Evolutionary conservation across 768 basidiomycete genomes (phyloP).

Genomic region (Strobilomyces echinocephalus): DNA sequence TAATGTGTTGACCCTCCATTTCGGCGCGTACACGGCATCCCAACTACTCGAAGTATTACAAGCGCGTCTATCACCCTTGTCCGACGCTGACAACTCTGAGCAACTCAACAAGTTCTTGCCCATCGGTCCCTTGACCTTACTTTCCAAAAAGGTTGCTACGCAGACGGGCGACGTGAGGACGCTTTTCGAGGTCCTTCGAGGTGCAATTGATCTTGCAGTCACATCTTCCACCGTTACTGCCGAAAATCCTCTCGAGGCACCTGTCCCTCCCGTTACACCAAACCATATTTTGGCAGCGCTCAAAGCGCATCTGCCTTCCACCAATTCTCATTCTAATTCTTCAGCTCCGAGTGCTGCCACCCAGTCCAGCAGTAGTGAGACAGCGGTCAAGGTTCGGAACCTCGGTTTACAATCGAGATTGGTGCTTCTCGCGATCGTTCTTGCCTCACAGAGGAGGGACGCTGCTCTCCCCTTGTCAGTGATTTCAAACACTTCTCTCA

Average conservation of each 20-base stretch:
- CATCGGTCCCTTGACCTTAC: constrained; percentile 55
- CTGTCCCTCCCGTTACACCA: constrained; percentile 51
- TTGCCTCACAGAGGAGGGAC: constrained; percentile 60
- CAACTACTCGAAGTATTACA: constrained; percentile 69
- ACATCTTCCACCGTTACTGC: constrained; percentile 18
- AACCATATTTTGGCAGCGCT: constrained; percentile 68
- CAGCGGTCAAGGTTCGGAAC: constrained; percentile 57
- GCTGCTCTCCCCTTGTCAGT: constrained; percentile 49
- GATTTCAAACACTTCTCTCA: constrained; percentile 29
- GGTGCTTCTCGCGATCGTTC: constrained; percentile 56
- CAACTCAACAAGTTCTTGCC: constrained; percentile 56
- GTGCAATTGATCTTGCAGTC: constrained; percentile 71
- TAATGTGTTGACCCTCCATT: constrained; percentile 64
- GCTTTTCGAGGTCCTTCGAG: constrained; percentile 74
- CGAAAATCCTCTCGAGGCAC: constrained; percentile 28
- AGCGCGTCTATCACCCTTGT: constrained; percentile 55
- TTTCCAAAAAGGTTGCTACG: constrained; percentile 77
- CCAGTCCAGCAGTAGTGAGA: constrained; percentile 49
- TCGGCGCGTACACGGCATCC: constrained; percentile 69
- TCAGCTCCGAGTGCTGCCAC: constrained; percentile 18
- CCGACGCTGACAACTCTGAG: constrained; percentile 29
- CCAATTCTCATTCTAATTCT: constrained; percentile 12
- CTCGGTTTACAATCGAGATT: constrained; percentile 74
- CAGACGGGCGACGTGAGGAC: constrained; percentile 80
- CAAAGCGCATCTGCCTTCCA: constrained; percentile 59